These are phyloP conservation scores for Bacidia gigantensis DNA, from an alignment of 495 filamentous ascomycete species.

Conservation along the genomic window DNA sequence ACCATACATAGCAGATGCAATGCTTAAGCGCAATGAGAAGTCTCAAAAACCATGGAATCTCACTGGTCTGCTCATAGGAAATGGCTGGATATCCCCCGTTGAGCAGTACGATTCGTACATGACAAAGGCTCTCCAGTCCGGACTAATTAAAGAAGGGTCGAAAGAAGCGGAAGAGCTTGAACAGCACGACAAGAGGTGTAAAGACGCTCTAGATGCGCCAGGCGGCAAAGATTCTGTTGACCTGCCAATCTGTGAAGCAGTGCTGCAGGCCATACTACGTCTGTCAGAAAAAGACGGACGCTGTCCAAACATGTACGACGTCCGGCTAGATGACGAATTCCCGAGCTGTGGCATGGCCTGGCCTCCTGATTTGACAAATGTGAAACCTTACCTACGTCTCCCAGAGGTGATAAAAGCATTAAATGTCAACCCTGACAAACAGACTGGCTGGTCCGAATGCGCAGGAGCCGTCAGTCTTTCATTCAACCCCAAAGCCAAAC, in stretches of 20 bases:
- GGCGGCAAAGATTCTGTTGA: constrained; percentile 51
- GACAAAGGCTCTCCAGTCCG: constrained; percentile 59
- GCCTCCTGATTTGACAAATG: constrained; percentile 66
- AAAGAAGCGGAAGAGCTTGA: constrained; percentile 52
- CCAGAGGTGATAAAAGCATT: constrained; percentile 67
- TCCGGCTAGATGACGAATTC: constrained; percentile 60
- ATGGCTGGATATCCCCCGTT: constrained; percentile 84
- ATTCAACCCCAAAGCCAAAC: constrained; percentile 54
- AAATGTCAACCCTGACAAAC: constrained; percentile 69
- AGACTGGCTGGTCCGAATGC: constrained; percentile 86
- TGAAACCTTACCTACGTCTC: constrained; percentile 74
- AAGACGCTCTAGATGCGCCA: constrained; percentile 36
- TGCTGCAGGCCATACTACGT: constrained; percentile 55
- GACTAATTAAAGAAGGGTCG: constrained; percentile 53
- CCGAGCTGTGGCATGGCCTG: constrained; percentile 88
- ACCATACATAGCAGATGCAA: constrained; percentile 81
- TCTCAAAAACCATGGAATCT: constrained; percentile 52
- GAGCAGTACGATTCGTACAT: constrained; percentile 90
- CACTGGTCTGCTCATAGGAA: constrained; percentile 83
- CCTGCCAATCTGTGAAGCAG: constrained; percentile 51
- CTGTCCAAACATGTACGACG: constrained; percentile 92
- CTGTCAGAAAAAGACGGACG: constrained; percentile 40
- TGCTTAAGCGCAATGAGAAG: constrained; percentile 65
- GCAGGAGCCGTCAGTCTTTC: constrained; percentile 54
- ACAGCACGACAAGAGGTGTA: constrained; percentile 51